Conservation (phyloP, 371 early-diverging fungal species). For the Capillidium heterosporum region DNA sequence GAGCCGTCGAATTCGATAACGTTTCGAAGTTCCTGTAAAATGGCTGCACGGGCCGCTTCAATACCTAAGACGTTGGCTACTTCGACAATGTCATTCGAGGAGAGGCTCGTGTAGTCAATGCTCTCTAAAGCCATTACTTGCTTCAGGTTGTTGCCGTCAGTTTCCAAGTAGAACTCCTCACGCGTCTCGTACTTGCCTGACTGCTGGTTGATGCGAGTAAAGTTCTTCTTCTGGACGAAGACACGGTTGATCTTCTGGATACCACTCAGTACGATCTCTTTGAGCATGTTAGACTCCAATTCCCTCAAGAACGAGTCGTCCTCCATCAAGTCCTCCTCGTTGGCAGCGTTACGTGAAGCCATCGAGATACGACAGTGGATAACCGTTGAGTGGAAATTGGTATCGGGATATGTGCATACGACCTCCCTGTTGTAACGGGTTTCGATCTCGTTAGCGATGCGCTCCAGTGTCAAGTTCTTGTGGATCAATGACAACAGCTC, state of each 20-base stretch:
- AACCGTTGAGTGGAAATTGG: slow-evolving; percentile 88
- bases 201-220: slow-evolving; percentile 16
- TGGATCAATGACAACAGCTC: slow-evolving; percentile 77
- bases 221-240: slow-evolving; percentile 74
- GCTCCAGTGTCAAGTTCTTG: slow-evolving; percentile 75
- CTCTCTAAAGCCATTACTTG: slow-evolving; percentile 73
- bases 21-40: slow-evolving; percentile 83
- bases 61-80: slow-evolving; percentile 92
- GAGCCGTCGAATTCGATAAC: slow-evolving; percentile 98
- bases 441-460: slow-evolving; percentile 46
- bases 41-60: slow-evolving; percentile 88
- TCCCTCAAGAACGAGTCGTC: slow-evolving; percentile 39
- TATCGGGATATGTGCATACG: slow-evolving; percentile 34
- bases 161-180: slow-evolving; percentile 83
- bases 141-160: slow-evolving; percentile 89
- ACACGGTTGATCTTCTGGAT: slow-evolving; percentile 78
- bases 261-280: slow-evolving; percentile 78
- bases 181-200: slow-evolving; percentile 47
- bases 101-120: slow-evolving; percentile 66
- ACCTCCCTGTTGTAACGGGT: slow-evolving; percentile 46
- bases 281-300: slow-evolving; percentile 70
- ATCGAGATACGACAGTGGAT: slow-evolving; percentile 79
- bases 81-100: slow-evolving; percentile 89
- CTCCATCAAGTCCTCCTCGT: slow-evolving; percentile 30
- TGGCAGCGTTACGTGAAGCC: slow-evolving; percentile 12